Conservation (phyloP, 163 green algal species). For the Scenedesmus sp. region DNA sequence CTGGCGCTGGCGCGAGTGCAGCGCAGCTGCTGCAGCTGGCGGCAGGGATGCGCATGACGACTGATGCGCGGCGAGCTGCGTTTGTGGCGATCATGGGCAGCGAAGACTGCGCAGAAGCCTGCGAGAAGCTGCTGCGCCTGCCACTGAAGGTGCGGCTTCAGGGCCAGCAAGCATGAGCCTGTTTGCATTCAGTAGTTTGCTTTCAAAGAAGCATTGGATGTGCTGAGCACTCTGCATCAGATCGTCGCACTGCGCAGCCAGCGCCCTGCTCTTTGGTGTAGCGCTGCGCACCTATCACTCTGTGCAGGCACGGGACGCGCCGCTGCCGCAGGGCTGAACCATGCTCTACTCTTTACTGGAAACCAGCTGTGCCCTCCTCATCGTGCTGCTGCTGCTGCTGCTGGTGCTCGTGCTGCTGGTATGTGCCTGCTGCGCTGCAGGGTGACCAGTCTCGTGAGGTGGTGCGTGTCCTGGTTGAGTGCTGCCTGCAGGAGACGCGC, state of each 20-base stretch:
- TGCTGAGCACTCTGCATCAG: too few relatives aligned
- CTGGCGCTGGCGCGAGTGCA: slow-evolving; percentile 46
- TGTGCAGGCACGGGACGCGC: too few relatives aligned
- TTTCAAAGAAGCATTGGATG: too few relatives aligned
- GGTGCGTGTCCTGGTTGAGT: slow-evolving; percentile 91
- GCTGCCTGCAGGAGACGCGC: slow-evolving; percentile 89
- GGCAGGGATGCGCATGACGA: slow-evolving; percentile 93
- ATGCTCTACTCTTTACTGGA: background rate
- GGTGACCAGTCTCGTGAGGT: slow-evolving; percentile 89
- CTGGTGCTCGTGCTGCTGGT: slow-evolving; percentile 70
- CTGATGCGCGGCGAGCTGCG: slow-evolving; percentile 84
- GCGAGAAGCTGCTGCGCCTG: slow-evolving; percentile 81
- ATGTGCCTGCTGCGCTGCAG: slow-evolving; percentile 57
- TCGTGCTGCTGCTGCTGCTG: slow-evolving; percentile 61
- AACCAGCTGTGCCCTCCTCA: too few relatives aligned
- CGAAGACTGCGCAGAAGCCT: slow-evolving; percentile 80
- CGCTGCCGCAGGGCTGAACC: too few relatives aligned
- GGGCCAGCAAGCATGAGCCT: too few relatives aligned
- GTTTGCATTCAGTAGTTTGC: too few relatives aligned
- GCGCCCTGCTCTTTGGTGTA: too few relatives aligned
- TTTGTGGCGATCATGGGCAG: slow-evolving; percentile 93
- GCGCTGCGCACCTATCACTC: too few relatives aligned
- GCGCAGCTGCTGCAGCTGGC: slow-evolving; percentile 83
- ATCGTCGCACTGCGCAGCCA: too few relatives aligned
- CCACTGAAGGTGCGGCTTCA: slow-evolving; percentile 69